A percentile compares a stretch with the other conserved stretches of the same genome.
phyloP scores from a whole-genome alignment of 768 basidiomycete species.

The Trametes cingulata region DNA sequence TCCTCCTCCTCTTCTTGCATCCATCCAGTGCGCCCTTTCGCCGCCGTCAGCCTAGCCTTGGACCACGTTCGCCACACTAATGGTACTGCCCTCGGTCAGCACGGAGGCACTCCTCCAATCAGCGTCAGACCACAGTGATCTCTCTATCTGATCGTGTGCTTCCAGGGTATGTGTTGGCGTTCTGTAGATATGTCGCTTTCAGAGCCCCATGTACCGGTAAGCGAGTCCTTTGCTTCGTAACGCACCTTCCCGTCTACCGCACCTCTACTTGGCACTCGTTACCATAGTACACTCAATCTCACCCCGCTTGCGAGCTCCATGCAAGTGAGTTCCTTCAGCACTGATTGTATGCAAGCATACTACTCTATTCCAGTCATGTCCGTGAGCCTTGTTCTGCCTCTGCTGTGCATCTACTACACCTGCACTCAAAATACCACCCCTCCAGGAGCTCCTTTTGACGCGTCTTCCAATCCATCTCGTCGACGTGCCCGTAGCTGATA shows the following conservation, averaged over 20 bases:
- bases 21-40: background rate
- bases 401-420: slow-evolving; percentile 45
- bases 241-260: background rate
- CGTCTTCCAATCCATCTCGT: slow-evolving; percentile 32
- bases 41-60: background rate
- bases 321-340: no score
- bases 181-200: background rate
- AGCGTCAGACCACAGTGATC: background rate
- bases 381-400: slow-evolving; percentile 16
- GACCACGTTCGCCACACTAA: background rate
- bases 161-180: background rate
- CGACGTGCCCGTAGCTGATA: slow-evolving; percentile 54
- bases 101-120: background rate
- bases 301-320: background rate
- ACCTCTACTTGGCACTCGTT: background rate
- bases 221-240: background rate
- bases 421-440: slow-evolving; percentile 61
- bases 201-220: no score
- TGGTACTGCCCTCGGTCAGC: background rate
- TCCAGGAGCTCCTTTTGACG: slow-evolving; percentile 43
- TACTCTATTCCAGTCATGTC: background rate
- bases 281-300: background rate
- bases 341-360: background rate
- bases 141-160: background rate
- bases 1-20: background rate